Percentiles rank a stretch among this genome's conserved stretches.
These are phyloP conservation scores for Litsea cubeba DNA, from an alignment of 164 flowering plant species.

Conservation along the genomic window DNA sequence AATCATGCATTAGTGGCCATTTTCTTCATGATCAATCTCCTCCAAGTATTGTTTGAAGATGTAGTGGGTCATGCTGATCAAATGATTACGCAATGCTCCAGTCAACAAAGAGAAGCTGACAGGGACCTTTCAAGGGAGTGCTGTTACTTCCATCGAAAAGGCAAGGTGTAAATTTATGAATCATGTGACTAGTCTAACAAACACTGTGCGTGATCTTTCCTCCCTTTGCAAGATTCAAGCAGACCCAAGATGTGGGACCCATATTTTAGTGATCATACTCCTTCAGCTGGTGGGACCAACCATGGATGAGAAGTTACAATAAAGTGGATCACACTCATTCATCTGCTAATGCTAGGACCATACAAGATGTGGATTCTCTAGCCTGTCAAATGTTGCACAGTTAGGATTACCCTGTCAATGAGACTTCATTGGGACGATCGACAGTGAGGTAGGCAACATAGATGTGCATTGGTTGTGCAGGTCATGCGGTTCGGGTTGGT, in stretches of 20 bases:
- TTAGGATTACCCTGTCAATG: too few species aligned
- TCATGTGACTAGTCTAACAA: slow-evolving; percentile 26
- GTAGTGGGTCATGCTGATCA: background rate
- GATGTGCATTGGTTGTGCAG: too few species aligned
- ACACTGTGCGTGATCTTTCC: background rate
- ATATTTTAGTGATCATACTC: too few species aligned
- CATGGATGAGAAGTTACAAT: too few species aligned
- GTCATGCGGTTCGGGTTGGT: too few species aligned
- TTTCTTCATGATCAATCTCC: background rate
- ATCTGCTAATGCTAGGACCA: background rate
- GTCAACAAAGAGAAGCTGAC: background rate
- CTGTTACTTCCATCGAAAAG: slow-evolving; percentile 15
- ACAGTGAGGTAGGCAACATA: too few species aligned
- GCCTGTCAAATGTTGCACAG: too few species aligned
- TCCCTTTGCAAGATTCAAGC: background rate
- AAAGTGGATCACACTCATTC: background rate
- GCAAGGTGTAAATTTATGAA: slow-evolving; percentile 20
- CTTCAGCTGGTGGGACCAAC: too few species aligned
- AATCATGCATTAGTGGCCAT: background rate
- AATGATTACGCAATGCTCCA: background rate
- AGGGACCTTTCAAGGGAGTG: background rate
- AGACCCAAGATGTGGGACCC: too few species aligned
- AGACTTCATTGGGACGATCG: too few species aligned
- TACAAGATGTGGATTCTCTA: background rate
- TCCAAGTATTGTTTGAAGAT: background rate